Conservation (phyloP, 139 green algal genomes). For the Chlorokybus atmophyticus region DNA sequence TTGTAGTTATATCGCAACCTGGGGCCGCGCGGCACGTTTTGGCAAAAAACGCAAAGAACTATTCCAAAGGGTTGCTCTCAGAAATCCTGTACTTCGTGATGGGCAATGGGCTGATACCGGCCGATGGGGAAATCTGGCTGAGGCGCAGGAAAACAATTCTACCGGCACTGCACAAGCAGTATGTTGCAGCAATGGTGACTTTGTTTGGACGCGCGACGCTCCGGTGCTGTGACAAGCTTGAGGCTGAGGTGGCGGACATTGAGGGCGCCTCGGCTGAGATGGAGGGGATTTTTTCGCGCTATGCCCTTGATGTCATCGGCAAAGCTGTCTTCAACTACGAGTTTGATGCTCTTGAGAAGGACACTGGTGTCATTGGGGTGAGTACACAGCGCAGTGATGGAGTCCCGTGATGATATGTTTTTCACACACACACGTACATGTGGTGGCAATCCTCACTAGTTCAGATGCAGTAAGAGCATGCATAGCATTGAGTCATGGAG, state of each 20-base stretch:
- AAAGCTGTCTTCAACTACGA: constrained; percentile 99
- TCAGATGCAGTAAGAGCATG: no score
- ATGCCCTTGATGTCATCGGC: constrained; percentile 95
- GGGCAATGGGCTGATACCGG: constrained; percentile 81
- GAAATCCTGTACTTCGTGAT: constrained; percentile 94
- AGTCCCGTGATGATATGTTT: no score
- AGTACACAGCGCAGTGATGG: no score
- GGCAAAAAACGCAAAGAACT: constrained; percentile 73
- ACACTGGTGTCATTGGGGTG: no score
- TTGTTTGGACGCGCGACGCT: constrained; percentile 79
- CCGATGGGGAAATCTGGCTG: constrained; percentile 81
- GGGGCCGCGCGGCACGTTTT: constrained; percentile 65
- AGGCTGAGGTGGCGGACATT: constrained; percentile 18
- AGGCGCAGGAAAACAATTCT: constrained; percentile 54
- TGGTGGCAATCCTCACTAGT: no score
- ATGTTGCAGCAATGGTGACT: constrained; percentile 32
- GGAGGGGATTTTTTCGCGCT: constrained; percentile 85
- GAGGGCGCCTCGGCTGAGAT: constrained; percentile 53
- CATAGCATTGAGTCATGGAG: no score
- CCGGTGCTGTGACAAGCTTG: constrained; percentile 45
- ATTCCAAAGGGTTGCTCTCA: constrained; percentile 74
- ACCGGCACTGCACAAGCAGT: constrained; percentile 65
- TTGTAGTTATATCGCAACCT: constrained; percentile 84
- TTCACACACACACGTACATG: no score
- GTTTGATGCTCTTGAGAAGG: no score